Evolutionary conservation across 306 rosid genomes (phyloP).

Genomic region (Acacia melanoxylon): DNA sequence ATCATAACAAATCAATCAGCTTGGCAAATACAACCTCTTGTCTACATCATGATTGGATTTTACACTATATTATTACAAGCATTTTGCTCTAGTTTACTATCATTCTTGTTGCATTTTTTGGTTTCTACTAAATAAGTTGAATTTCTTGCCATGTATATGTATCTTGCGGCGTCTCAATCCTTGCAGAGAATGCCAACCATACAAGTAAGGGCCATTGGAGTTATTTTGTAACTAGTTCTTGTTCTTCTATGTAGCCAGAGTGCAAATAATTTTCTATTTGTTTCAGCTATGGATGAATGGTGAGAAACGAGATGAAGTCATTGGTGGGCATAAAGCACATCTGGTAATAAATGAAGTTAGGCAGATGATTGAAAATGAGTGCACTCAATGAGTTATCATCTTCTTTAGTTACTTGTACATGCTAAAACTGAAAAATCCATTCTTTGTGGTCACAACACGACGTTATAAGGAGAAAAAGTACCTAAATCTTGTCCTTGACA

Average conservation of each 20-base stretch:
- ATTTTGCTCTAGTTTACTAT: conserved; percentile 16
- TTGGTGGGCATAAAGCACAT: conserved; percentile 78
- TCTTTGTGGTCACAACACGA: no score
- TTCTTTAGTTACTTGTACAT: conserved; percentile 4
- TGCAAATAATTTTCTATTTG: neutral
- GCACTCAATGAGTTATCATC: conserved; percentile 30
- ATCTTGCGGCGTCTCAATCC: conserved; percentile 33
- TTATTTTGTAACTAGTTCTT: conserved; percentile 18
- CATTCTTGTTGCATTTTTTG: conserved; percentile 18
- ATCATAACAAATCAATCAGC: neutral
- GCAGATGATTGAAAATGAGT: conserved; percentile 67
- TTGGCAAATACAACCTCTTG: neutral
- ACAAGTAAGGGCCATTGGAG: conserved; percentile 57
- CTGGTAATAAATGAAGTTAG: conserved; percentile 66
- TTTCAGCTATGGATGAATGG: conserved; percentile 85
- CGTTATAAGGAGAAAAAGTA: neutral
- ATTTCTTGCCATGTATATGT: conserved; percentile 35
- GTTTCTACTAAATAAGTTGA: conserved; percentile 30
- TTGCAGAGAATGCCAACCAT: conserved; percentile 93
- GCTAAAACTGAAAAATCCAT: neutral
- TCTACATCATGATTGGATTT: neutral
- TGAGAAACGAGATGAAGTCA: conserved; percentile 72
- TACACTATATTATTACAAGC: neutral
- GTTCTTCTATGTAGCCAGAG: neutral
- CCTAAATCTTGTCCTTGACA: neutral